Evolutionary conservation across 306 rosid species (phyloP).

Genomic region (Quillaja saponaria): DNA sequence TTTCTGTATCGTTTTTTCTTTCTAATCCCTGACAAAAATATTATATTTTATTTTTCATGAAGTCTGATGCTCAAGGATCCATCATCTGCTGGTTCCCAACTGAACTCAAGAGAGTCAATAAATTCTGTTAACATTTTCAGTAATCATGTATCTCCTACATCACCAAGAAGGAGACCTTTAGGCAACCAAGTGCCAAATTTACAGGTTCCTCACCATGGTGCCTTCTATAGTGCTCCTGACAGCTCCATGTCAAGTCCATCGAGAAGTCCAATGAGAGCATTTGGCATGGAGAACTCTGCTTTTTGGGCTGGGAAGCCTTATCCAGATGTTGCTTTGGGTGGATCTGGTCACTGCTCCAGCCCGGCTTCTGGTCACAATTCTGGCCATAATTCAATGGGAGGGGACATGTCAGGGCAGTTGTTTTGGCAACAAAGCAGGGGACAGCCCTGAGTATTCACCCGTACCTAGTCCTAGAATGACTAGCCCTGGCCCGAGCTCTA

Average conservation of each 20-base stretch:
- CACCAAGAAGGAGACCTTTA: slow-evolving; percentile 79
- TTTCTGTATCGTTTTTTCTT: slow-evolving; percentile 23
- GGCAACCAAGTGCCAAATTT: slow-evolving; percentile 83
- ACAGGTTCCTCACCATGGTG: slow-evolving; percentile 80
- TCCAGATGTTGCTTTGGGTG: slow-evolving; percentile 53
- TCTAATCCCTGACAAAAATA: slow-evolving; percentile 40
- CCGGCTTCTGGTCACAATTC: slow-evolving; percentile 99
- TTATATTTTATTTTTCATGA: slow-evolving; percentile 37
- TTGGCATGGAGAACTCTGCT: slow-evolving; percentile 57
- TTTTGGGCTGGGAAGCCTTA: slow-evolving; percentile 55
- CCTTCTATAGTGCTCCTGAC: slow-evolving; percentile 86
- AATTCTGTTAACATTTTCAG: slow-evolving; percentile 55
- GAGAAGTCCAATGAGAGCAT: slow-evolving; percentile 65
- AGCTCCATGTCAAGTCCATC: slow-evolving; percentile 81
- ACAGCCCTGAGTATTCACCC: slow-evolving; percentile 70
- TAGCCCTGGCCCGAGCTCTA: slow-evolving; percentile 90
- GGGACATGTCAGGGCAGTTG: slow-evolving; percentile 79
- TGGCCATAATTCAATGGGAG: slow-evolving; percentile 98
- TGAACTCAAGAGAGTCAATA: slow-evolving; percentile 57
- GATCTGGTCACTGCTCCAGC: slow-evolving; percentile 97
- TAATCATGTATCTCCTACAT: slow-evolving; percentile 52
- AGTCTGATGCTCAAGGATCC: slow-evolving; percentile 77
- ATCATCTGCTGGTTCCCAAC: slow-evolving; percentile 46
- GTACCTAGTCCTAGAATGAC: slow-evolving; percentile 66
- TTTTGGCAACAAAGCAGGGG: slow-evolving; percentile 69